Conservation (phyloP, 305 asterid species). For the Solanum hybrid region DNA sequence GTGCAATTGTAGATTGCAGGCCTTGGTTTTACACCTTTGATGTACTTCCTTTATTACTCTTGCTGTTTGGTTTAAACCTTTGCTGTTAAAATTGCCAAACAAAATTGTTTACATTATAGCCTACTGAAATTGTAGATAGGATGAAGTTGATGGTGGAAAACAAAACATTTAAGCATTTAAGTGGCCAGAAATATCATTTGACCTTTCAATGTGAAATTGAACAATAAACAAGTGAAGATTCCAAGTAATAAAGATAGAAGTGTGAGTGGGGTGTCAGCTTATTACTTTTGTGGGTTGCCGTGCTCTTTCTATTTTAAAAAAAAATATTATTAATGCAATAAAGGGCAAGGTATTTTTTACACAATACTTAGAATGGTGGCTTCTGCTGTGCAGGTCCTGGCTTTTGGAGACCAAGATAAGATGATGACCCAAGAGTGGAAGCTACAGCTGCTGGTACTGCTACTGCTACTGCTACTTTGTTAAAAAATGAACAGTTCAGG, state of each 20-base stretch:
- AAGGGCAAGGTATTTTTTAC: neutral
- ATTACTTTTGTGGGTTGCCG: neutral
- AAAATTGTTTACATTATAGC: neutral
- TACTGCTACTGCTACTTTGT: neutral
- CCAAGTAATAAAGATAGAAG: neutral
- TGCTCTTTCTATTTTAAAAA: neutral
- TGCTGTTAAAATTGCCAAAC: neutral
- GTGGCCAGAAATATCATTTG: neutral
- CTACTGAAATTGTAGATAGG: neutral
- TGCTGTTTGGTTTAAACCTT: neutral
- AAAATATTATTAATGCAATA: neutral
- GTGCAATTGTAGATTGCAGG: neutral
- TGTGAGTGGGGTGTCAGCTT: neutral
- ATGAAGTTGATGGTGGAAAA: neutral
- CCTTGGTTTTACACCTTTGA: neutral
- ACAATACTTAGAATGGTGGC: neutral
- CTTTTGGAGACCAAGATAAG: constrained; percentile 14
- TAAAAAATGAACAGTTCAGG: neutral
- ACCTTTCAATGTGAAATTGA: neutral
- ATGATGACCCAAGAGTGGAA: neutral
- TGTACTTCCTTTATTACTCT: neutral
- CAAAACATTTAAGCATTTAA: neutral
- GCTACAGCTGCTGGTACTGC: constrained; percentile 10
- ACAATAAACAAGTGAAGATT: neutral
- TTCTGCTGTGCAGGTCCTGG: constrained; percentile 9